Evolutionary conservation across 345 rosid species (phyloP), one percentile per base, ranked within the genome.

Genomic region (Zanthoxylum bungeanum): DNA sequence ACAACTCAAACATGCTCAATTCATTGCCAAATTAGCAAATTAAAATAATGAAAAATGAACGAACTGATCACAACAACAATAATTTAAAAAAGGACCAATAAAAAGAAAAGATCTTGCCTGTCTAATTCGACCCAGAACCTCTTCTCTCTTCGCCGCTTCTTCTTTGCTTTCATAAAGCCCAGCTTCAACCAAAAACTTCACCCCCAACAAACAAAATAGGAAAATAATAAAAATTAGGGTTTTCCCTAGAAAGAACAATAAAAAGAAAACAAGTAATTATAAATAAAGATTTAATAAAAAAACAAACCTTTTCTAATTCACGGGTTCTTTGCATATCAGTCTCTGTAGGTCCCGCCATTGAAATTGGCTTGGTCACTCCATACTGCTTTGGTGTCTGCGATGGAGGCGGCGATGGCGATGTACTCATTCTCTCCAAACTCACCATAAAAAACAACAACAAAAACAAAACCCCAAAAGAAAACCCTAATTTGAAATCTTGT

Each of bases 351-450:
- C 84, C 91, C 22, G 85, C 80, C 70, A 75, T 36, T 10, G 91
- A 89, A n/a, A 89, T 80, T 56, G 93, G 93, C 71, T 87, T 78
- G 39, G 86, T 85, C 1, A 83, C 85, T 22, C 91, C 91, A 25
- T 31, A 82, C 60, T 79, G 86, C 71, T 73, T 83, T 49, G 72
- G 24, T 2, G 56, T 3, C 10, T 25, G 19, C 3, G 28, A 4
- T 31, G 59, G 46, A 60, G 58, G 44, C 56, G 68, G 64, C 74
- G 69, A 53, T 21, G 81, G 31, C 16, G 82, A 44, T 9, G 62
- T 66, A 44, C 73, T 33, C 76, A 73, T 70, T n/a, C 79, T 81
- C 83, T 86, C 84, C 31, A 81, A 72, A 64, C 71, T 76, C 83
- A 79, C 85, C 85, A 80, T 83, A 70, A 51, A 65, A 50, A 9